Base-by-base conservation (phyloP, 2,329 filamentous ascomycete genomes). In the Purpureocillium takamizusanense region DNA sequence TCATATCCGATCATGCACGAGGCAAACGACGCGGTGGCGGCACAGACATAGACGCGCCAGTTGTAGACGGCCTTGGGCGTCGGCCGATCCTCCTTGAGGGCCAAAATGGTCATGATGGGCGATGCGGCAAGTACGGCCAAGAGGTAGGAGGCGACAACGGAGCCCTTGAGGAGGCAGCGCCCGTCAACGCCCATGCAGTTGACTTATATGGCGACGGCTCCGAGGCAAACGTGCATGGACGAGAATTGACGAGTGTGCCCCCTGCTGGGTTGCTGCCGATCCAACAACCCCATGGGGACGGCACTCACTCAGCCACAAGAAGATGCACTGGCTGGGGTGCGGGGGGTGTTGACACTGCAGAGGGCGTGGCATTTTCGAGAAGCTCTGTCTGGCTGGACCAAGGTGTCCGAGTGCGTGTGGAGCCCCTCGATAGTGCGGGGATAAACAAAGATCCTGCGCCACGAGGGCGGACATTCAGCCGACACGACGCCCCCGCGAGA, bases 1-100 rank as follows among this genome's bases (percentile, higher is more conserved):
- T 88, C 83, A 44, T 74, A 74, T 41, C 70, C 72, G 39, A 77
- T 76, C 54, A 67, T 72, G 52, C 70, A 74, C 29, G 74, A 68
- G 23, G 72, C 71, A 41, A 74, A 74, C 3, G 73, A 75, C 16
- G 72, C 72, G 17, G 74, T 61, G 33, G 65, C 60, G 9, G 74
- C 73, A 46, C 66, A 74, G 21, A 58, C 52, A 50, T 77, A 77
- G 41, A 78, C 70, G 31, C 73, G 67, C 73, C 73, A 78, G 57
- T 77, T 77, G 65, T 78, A 78, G 42, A 78, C 72, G 43, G 63
- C 65, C 47, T 63, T 61, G 4, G 73, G 74, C 57, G 73, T 77
- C 28, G 73, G 70, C 60, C 73, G 56, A 50, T 77, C 73, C 54
- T 77, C 73, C 30, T 68, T 66, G 42, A 76, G 62, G 16, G 65